phyloP scores from a whole-genome alignment of 306 rosid genomes.

The Potentilla sterilis region DNA sequence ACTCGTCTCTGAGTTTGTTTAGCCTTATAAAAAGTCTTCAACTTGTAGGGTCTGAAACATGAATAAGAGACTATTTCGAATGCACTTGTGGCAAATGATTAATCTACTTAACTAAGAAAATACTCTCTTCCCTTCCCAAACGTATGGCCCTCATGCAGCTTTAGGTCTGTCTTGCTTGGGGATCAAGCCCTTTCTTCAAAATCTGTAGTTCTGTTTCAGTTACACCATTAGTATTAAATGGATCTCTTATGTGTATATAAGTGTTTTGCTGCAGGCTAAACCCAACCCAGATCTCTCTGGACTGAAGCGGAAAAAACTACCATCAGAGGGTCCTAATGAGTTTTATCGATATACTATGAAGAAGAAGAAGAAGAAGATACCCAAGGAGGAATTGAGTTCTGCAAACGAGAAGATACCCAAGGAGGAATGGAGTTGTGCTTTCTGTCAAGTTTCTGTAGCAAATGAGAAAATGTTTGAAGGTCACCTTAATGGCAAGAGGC shows the following conservation, averaged over 20 bases:
- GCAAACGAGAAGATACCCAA: slow-evolving; percentile 41
- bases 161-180: background rate
- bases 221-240: background rate
- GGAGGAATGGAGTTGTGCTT: slow-evolving; percentile 60
- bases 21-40: background rate
- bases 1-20: background rate
- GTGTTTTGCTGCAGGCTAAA: slow-evolving; percentile 52
- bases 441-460: slow-evolving; percentile 44
- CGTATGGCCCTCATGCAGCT: background rate
- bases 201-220: background rate
- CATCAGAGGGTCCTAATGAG: slow-evolving; percentile 9
- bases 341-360: slow-evolving; percentile 24
- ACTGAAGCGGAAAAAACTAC: slow-evolving; percentile 42
- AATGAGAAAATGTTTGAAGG: slow-evolving; percentile 33
- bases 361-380: slow-evolving; percentile 33
- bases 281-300: slow-evolving; percentile 33
- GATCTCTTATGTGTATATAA: slow-evolving; percentile 21
- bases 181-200: background rate
- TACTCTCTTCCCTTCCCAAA: background rate
- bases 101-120: background rate
- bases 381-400: slow-evolving; percentile 60
- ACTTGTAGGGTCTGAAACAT: background rate
- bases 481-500: slow-evolving; percentile 70
- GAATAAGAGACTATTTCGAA: background rate
- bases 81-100: background rate